Evolutionary conservation across 805 yeast species (phyloP), one percentile per base, ranked within the genome.

Genomic region (Wickerhamomyces queroliae): DNA sequence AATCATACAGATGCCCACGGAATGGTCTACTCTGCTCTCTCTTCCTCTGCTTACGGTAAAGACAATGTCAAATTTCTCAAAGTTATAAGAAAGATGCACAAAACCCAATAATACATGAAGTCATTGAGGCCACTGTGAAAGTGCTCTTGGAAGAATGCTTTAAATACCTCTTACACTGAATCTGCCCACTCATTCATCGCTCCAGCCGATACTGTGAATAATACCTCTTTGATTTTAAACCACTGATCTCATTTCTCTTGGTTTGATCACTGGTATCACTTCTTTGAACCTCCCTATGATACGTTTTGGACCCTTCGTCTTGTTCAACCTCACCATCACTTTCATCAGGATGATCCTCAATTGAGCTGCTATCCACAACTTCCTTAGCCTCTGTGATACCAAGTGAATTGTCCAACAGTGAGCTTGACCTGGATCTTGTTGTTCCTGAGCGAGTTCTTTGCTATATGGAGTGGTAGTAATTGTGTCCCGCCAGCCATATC

Each of bases 141-240:
- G 81, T 81, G 21, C 68, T 90, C 37, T 71, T 90, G 42, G 79
- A 74, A 50, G 97, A 97, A n/a, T 46, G 75, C 72, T 41, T 80
- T 90, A 54, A 96, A 84, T 46, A 64, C 67, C 23, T 80, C 95
- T 4, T 90, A 85, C 70, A 90, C 96, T 37, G 56, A 81, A 42
- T 96, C 96, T 28, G 95, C 90, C 65, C 90, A 90, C 67, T 58
- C 84, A 2, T 76, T 84, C n/a, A 80, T 90, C 55, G 95, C 90
- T 36, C 96, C 97, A 43, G 90, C 97, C 8, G 96, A 89, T 63
- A 87, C 96, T 1, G 89, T 88, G 40, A 89, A 89, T 64, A 89
- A 89, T 71, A 89, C 96, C 37, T 78, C 86, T 47, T 71, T 84
- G 58, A 72, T 90, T 24, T 81, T 85, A 83, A 64, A 80, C 74